Evolutionary conservation across 1,284 basidiomycete species (phyloP).

Genomic region (Malassezia sp.): DNA sequence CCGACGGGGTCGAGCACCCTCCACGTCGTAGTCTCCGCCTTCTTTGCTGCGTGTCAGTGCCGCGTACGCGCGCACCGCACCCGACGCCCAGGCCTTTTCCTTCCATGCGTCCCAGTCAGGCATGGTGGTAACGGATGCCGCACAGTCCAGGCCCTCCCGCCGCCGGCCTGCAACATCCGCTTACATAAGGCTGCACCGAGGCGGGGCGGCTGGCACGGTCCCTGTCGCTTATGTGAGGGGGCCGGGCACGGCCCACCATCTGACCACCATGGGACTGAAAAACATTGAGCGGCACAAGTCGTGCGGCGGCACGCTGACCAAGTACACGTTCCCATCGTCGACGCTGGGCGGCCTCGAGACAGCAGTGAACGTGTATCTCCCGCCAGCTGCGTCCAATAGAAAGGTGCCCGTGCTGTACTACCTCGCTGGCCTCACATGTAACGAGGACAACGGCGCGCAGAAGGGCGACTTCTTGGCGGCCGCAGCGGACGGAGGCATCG

Average conservation of each 20-base stretch:
- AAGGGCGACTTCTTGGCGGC: conserved; percentile 38
- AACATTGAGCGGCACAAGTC: conserved; percentile 25
- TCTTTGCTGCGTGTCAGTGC: conserved; percentile 21
- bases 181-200: no score
- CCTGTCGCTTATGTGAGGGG: no score
- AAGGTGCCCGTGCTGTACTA: conserved; percentile 73
- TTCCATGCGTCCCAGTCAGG: conserved; percentile 9
- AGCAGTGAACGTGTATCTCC: conserved; percentile 81
- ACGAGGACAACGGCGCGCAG: conserved; percentile 70
- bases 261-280: conserved; percentile 22
- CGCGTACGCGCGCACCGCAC: neutral
- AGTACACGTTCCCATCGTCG: conserved; percentile 50
- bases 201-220: no score
- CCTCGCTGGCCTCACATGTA: conserved; percentile 86
- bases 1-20: conserved; percentile 27
- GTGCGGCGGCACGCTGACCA: conserved; percentile 28
- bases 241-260: no score
- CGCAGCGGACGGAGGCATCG: conserved; percentile 54
- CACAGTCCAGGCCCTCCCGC: no score
- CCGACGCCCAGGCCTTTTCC: conserved; percentile 12
- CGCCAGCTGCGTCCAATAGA: conserved; percentile 52
- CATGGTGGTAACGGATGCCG: neutral
- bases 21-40: conserved; percentile 33
- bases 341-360: conserved; percentile 67
- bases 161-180: no score